These are phyloP conservation scores for Aegilops tauschii DNA, from an alignment of 176 grass and related monocot species.

Conservation along the genomic window DNA sequence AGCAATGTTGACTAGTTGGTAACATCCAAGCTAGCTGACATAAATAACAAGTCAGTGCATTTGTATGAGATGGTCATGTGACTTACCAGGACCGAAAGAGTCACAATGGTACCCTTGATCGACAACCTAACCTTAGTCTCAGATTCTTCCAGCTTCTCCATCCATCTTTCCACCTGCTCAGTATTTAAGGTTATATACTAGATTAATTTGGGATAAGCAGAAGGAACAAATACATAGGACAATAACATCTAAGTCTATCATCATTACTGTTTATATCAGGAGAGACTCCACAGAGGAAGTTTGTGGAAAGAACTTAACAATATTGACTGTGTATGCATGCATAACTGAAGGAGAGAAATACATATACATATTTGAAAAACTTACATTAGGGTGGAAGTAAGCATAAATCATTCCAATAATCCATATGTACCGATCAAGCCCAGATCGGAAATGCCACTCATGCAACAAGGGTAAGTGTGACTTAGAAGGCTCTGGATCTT, in stretches of 20 bases:
- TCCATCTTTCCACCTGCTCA: constrained; percentile 87
- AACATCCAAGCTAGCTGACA: background rate
- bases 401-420: constrained; percentile 99
- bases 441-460: constrained; percentile 97
- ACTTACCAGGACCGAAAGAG: constrained; percentile 80
- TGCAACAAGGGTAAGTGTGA: constrained; percentile 68
- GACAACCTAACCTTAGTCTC: constrained; percentile 78
- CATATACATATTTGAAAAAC: constrained; percentile 25
- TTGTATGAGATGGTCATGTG: background rate
- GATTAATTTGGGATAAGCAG: background rate
- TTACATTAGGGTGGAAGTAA: constrained; percentile 95
- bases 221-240: background rate
- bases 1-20: background rate
- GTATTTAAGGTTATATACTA: background rate
- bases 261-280: background rate
- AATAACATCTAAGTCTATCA: background rate
- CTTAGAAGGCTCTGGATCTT: constrained; percentile 84
- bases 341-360: background rate
- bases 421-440: constrained; percentile 97
- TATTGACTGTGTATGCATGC: background rate
- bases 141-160: constrained; percentile 95
- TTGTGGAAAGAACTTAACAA: background rate
- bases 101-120: constrained; percentile 76
- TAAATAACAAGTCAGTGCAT: background rate
- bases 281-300: background rate